Percentiles rank a stretch among this genome's conserved stretches.
Evolutionary conservation across 2,329 filamentous ascomycete genomes (phyloP).

Genomic region (Arthrobotrys conoides): DNA sequence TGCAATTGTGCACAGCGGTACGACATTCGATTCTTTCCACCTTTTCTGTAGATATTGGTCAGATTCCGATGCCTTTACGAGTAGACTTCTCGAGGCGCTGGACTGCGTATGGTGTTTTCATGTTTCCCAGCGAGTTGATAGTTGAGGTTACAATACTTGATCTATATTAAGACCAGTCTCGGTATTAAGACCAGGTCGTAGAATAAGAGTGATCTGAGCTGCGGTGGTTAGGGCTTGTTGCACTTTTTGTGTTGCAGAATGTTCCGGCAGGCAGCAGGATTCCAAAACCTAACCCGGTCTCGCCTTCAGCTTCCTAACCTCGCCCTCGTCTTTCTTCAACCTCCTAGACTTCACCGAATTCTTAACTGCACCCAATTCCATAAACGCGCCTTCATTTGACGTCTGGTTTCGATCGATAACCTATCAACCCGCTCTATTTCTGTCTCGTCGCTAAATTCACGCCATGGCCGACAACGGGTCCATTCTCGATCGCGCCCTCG

Average conservation of each 20-base stretch:
- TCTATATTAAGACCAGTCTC: too few species aligned
- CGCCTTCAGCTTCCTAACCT: constrained; percentile 42
- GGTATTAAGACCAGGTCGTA: too few species aligned
- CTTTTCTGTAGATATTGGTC: too few species aligned
- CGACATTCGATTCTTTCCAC: too few species aligned
- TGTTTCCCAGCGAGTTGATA: too few species aligned
- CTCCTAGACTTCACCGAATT: constrained; percentile 16
- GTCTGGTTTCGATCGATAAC: not conserved
- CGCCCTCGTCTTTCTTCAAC: constrained; percentile 27
- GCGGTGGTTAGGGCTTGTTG: constrained; percentile 29
- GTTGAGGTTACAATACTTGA: too few species aligned
- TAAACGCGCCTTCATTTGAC: not conserved
- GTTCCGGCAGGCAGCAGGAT: constrained; percentile 43
- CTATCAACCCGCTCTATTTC: not conserved
- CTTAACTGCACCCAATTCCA: not conserved
- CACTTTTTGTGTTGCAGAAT: constrained; percentile 57
- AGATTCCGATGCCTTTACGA: too few species aligned
- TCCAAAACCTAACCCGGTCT: constrained; percentile 36
- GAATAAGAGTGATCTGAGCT: too few species aligned
- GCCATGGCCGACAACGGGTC: constrained; percentile 54
- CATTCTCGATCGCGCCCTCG: constrained; percentile 60
- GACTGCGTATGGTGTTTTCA: too few species aligned
- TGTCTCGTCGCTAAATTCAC: constrained; percentile 11
- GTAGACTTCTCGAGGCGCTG: too few species aligned
- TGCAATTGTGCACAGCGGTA: too few species aligned